These are phyloP conservation scores for Erodium maritimum DNA, from an alignment of 345 rosid species.

Conservation along the genomic window DNA sequence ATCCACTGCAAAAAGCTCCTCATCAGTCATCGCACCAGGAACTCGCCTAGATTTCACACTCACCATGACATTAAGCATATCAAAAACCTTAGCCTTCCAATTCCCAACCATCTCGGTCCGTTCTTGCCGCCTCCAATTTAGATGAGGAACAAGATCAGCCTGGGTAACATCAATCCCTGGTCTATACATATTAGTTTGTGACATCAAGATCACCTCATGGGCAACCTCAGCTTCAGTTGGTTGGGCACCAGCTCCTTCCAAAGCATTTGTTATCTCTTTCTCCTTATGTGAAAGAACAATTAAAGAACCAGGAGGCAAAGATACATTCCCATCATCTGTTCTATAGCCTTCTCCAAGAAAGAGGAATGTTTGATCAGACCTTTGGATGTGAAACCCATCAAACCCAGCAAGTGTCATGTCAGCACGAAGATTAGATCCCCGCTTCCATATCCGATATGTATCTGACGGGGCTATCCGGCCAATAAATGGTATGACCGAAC, in stretches of 20 bases:
- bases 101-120: constrained; percentile 84
- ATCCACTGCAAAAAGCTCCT: constrained; percentile 84
- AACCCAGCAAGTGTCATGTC: constrained; percentile 23
- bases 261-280: constrained; percentile 85
- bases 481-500: constrained; percentile 92
- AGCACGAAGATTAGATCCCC: constrained; percentile 96
- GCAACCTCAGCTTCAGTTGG: constrained; percentile 92
- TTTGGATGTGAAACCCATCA: constrained; percentile 91
- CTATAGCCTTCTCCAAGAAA: constrained; percentile 83
- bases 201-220: constrained; percentile 88
- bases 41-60: constrained; percentile 94
- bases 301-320: constrained; percentile 67
- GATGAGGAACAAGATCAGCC: constrained; percentile 81
- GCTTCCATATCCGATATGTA: constrained; percentile 97
- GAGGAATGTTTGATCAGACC: constrained; percentile 86
- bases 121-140: constrained; percentile 97
- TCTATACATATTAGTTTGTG: constrained; percentile 96
- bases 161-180: constrained; percentile 99
- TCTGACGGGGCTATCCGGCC: constrained; percentile 97
- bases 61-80: constrained; percentile 95
- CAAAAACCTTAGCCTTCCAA: constrained; percentile 96
- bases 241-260: constrained; percentile 93
- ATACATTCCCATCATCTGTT: constrained; percentile 57
- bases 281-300: constrained; percentile 90
- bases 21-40: constrained; percentile 99